Percentiles rank a stretch among this genome's conserved stretches.
Conservation (phyloP, 2,329 filamentous ascomycete genomes). For the Fusarium nygamai region DNA sequence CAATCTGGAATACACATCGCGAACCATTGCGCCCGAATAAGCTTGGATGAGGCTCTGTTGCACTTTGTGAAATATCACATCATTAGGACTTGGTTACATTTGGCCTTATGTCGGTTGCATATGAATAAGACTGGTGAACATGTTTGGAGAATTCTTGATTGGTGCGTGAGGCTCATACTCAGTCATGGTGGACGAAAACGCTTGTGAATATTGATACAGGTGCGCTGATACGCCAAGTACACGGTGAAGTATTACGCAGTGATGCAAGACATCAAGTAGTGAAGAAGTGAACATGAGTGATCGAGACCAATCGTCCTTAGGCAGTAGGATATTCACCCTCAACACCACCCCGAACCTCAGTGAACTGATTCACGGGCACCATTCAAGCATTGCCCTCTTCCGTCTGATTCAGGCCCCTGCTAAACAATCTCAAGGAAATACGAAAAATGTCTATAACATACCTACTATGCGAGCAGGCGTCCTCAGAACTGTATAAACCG, state of each 20-base stretch:
- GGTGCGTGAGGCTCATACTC: neutral
- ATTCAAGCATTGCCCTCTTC: neutral
- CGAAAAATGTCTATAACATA: neutral
- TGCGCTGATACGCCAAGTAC: neutral
- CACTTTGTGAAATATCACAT: neutral
- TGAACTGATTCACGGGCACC: neutral
- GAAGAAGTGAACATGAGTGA: neutral
- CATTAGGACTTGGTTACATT: neutral
- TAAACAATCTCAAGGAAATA: neutral
- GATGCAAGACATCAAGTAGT: neutral
- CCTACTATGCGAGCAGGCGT: neutral
- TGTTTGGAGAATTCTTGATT: constrained; percentile 11
- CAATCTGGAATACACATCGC: neutral
- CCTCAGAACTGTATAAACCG: neutral
- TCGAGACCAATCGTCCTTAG: neutral
- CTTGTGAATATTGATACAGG: neutral
- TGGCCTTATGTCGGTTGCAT: neutral
- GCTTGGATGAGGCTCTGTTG: neutral
- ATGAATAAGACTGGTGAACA: neutral
- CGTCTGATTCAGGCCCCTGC: neutral
- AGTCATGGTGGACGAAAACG: neutral
- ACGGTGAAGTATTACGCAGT: neutral
- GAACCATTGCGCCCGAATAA: neutral
- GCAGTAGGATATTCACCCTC: neutral
- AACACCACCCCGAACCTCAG: neutral